Evolutionary conservation across 768 basidiomycete genomes (phyloP), one percentile per base, ranked within the genome.

Genomic region (Hysterangium stoloniferum): DNA sequence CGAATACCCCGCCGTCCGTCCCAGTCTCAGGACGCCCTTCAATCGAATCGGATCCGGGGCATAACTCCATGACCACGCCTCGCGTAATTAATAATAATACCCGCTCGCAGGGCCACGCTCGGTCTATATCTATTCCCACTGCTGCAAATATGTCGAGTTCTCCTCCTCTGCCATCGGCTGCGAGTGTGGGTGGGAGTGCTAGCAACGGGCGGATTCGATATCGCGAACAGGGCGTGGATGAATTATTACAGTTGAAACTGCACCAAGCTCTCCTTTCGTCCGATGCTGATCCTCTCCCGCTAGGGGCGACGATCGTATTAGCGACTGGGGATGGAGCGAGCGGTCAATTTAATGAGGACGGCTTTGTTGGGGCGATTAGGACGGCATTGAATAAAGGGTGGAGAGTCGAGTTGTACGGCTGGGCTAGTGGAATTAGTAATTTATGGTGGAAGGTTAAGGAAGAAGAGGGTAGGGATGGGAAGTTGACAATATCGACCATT

Each of bases 321-420:
- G 94, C 90, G 1, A 96, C 94, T 0, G 94, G 94, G 4, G 94
- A 98, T 64, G 92, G 91, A 20, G 89, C 90, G 59, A 83, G 86
- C 8, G 86, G 88, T 4, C 86, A 95, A 62, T 96, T 95, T 63
- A 94, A 82, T 64, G 86, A 90, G 53, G 86, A 92, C 59, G 94
- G 94, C 5, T 98, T 96, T 68, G 64, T 93, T 22, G 91, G 92
- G 0, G 86, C 86, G 37, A 89, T 93, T 11, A 71, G 87, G 52
- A 81, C 83, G 11, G 94, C 94, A 4, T 68, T 97, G 58, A 84
- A 81, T 66, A 78, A 84, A 41, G 94, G 94, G 2, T 98, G 94
- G 94, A 76, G 74, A 51, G 91, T 98, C n/a, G 94, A 98, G 68
- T 61, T 97, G 59, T 93, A 91, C 67, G 86, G 88, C 1, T 98